A percentile compares a stretch with the other conserved stretches of the same genome.
phyloP scores from a whole-genome alignment of 495 filamentous ascomycete species.

The Massariosphaeria phaeospora region DNA sequence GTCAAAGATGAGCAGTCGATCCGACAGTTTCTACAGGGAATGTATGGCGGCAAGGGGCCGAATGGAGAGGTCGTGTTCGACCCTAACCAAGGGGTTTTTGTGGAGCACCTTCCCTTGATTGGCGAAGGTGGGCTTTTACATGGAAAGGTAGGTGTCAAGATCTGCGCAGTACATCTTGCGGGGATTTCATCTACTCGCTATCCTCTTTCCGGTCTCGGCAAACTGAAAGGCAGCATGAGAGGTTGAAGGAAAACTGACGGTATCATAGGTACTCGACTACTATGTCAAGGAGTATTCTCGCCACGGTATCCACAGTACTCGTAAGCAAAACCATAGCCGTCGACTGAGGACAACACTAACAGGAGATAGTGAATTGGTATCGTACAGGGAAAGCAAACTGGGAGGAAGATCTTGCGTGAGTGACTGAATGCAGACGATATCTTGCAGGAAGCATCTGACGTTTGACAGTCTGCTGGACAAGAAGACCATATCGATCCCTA shows the following conservation, averaged over 20 bases:
- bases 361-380: slow-evolving; percentile 70
- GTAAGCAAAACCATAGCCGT: slow-evolving; percentile 44
- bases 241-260: too few species aligned
- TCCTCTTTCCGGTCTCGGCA: too few species aligned
- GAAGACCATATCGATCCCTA: slow-evolving; percentile 57
- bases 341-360: slow-evolving; percentile 11
- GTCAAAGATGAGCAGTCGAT: slow-evolving; percentile 55
- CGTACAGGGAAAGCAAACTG: slow-evolving; percentile 64
- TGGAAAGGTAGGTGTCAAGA: slow-evolving; percentile 47
- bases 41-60: slow-evolving; percentile 61
- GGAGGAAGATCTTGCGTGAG: slow-evolving; percentile 62
- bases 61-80: slow-evolving; percentile 53
- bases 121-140: slow-evolving; percentile 52
- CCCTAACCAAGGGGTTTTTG: slow-evolving; percentile 52
- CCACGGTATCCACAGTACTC: slow-evolving; percentile 69
- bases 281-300: slow-evolving; percentile 65
- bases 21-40: slow-evolving; percentile 58
- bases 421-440: neutral
- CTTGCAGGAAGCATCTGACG: slow-evolving; percentile 6
- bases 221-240: too few species aligned
- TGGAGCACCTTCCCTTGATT: slow-evolving; percentile 50
- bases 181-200: too few species aligned
- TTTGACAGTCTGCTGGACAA: slow-evolving; percentile 21
- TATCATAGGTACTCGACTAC: slow-evolving; percentile 63
- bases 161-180: neutral